Percentiles rank a stretch among this genome's conserved stretches.
These are phyloP conservation scores for Alternaria ventricosa DNA, from an alignment of 2,329 filamentous ascomycete genomes.

Conservation along the genomic window DNA sequence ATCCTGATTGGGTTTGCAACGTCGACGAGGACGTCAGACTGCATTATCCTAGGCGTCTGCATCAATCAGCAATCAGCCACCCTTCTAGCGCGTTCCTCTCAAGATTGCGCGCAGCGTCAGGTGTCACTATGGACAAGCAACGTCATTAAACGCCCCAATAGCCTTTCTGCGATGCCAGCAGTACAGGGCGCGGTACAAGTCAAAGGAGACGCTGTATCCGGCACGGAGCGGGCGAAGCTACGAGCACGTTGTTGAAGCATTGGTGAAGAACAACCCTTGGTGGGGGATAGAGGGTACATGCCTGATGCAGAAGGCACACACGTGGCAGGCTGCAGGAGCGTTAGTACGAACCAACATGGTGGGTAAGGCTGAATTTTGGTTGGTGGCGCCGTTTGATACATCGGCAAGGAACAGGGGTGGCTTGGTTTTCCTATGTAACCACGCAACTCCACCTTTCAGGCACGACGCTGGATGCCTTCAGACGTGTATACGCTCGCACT, in stretches of 20 bases:
- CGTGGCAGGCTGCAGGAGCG: constrained; percentile 41
- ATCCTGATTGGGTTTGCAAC: constrained; percentile 1
- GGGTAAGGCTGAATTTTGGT: constrained; percentile 43
- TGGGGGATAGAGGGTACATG: not conserved
- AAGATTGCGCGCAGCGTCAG: constrained; percentile 1
- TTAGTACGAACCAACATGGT: constrained; percentile 32
- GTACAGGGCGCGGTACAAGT: constrained; percentile 6
- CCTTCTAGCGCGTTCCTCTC: constrained; percentile 16
- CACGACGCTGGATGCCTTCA: not conserved
- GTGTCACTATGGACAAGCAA: constrained; percentile 1
- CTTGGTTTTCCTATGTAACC: not conserved
- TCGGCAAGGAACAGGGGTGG: not conserved
- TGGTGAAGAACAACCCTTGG: not conserved
- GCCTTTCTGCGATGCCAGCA: constrained; percentile 3
- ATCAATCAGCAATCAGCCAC: constrained; percentile 1
- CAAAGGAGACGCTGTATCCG: not conserved
- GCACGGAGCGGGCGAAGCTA: not conserved
- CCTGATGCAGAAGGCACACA: constrained; percentile 25
- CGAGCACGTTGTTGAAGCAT: not conserved
- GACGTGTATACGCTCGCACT: not conserved
- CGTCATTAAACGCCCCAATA: constrained; percentile 1
- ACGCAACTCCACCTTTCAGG: not conserved
- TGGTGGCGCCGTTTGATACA: constrained; percentile 17
- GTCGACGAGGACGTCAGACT: constrained; percentile 13
- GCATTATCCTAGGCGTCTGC: constrained; percentile 1